Conservation (phyloP, 495 filamentous ascomycete species). For the Xylaria acuta region DNA sequence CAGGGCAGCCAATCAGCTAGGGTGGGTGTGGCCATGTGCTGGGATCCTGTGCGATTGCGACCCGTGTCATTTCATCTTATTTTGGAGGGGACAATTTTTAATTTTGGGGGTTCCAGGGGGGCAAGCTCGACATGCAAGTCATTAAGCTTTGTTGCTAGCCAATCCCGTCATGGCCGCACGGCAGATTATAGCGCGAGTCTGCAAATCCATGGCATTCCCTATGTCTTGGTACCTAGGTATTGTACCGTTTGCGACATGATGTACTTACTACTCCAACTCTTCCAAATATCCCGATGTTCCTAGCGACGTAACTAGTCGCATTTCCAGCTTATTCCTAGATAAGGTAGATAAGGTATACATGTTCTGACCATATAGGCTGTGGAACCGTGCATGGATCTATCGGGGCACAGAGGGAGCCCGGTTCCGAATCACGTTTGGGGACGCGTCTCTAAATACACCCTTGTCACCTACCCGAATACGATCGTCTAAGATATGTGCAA, state of each 20-base stretch:
- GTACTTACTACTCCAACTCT: too few species aligned
- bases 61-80: conserved; percentile 24
- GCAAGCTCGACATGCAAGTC: conserved; percentile 21
- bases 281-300: not conserved
- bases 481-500: not conserved
- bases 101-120: conserved; percentile 6
- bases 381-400: not conserved
- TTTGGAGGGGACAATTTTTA: not conserved
- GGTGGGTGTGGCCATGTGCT: conserved; percentile 15
- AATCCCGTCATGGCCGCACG: conserved; percentile 1
- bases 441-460: not conserved
- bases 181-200: conserved; percentile 3
- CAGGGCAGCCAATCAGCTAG: conserved; percentile 12
- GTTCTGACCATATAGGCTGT: not conserved
- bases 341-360: not conserved
- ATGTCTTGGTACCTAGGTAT: conserved; percentile 7
- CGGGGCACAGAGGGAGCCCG: not conserved
- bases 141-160: conserved; percentile 20
- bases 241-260: too few species aligned
- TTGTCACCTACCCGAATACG: not conserved
- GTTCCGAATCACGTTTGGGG: not conserved
- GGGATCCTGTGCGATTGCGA: conserved; percentile 18
- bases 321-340: not conserved
- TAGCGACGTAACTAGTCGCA: not conserved
- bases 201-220: not conserved